Conservation (phyloP, 2,329 filamentous ascomycete genomes). For the Xylaria sp. region DNA sequence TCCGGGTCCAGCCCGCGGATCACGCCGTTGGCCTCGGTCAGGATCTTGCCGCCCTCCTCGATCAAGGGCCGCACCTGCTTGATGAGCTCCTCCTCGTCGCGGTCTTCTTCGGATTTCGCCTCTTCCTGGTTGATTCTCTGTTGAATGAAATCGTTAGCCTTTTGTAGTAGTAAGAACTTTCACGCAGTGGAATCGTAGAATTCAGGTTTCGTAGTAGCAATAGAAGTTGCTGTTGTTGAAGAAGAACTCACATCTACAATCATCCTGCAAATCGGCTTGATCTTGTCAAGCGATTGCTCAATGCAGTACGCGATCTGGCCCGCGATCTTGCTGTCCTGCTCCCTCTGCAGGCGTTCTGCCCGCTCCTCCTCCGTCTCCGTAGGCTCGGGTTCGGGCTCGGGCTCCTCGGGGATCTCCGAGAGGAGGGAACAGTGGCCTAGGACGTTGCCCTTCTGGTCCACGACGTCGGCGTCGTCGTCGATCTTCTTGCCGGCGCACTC, state of each 20-base stretch:
- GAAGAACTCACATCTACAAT: constrained; percentile 76
- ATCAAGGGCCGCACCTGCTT: constrained; percentile 87
- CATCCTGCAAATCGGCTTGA: constrained; percentile 86
- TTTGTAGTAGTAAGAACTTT: background rate
- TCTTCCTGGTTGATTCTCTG: constrained; percentile 83
- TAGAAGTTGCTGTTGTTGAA: no score
- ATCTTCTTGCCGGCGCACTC: constrained; percentile 75
- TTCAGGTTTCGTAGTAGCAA: no score
- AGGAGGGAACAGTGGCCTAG: constrained; percentile 76
- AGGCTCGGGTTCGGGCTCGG: constrained; percentile 56
- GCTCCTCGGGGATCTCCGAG: constrained; percentile 66
- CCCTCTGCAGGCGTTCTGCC: constrained; percentile 64
- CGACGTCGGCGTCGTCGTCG: constrained; percentile 76
- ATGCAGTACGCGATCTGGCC: constrained; percentile 78
- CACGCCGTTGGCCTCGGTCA: constrained; percentile 86
- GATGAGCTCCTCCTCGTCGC: constrained; percentile 90
- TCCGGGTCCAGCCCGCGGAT: constrained; percentile 91
- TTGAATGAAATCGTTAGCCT: constrained; percentile 42
- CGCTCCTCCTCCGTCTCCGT: constrained; percentile 69
- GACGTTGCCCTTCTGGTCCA: constrained; percentile 73
- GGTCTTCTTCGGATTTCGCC: constrained; percentile 82
- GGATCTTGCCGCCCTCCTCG: constrained; percentile 83
- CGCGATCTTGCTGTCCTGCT: constrained; percentile 80
- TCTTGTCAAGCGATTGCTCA: constrained; percentile 81
- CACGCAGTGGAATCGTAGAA: background rate